phyloP scores from a whole-genome alignment of 805 yeast species.

The Naumovozyma dairenensis region DNA sequence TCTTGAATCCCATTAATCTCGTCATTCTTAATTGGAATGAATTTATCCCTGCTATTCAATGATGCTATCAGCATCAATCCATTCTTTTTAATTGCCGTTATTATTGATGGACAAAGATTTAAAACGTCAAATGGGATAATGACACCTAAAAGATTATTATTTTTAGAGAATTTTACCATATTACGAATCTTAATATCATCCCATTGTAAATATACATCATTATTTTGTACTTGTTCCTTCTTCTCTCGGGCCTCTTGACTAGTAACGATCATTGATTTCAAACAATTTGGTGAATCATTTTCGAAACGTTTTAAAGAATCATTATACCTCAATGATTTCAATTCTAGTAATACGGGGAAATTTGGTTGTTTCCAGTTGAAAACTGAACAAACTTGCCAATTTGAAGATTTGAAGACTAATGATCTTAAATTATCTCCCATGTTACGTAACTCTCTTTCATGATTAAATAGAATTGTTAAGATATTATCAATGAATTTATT shows the following conservation, averaged over 20 bases:
- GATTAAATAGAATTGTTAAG: conserved; percentile 62
- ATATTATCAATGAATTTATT: conserved; percentile 71
- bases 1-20: not conserved
- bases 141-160: conserved; percentile 78
- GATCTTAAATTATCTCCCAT: conserved; percentile 40
- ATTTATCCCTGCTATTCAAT: no score
- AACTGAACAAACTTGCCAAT: conserved; percentile 84
- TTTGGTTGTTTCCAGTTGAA: conserved; percentile 98
- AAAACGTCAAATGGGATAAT: conserved; percentile 65
- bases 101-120: conserved; percentile 62
- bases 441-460: conserved; percentile 45
- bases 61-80: conserved; percentile 81
- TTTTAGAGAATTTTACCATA: conserved; percentile 69
- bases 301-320: conserved; percentile 10
- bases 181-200: conserved; percentile 60
- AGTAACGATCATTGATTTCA: conserved; percentile 14
- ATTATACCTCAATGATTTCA: conserved; percentile 48
- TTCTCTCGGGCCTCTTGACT: no score
- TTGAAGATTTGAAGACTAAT: conserved; percentile 74
- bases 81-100: conserved; percentile 62
- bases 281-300: conserved; percentile 26
- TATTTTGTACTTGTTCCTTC: no score
- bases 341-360: conserved; percentile 82
- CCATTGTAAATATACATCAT: conserved; percentile 6
- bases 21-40: no score